Base-by-base conservation (phyloP, 1,284 basidiomycete species). In the Puccinia hordei region DNA sequence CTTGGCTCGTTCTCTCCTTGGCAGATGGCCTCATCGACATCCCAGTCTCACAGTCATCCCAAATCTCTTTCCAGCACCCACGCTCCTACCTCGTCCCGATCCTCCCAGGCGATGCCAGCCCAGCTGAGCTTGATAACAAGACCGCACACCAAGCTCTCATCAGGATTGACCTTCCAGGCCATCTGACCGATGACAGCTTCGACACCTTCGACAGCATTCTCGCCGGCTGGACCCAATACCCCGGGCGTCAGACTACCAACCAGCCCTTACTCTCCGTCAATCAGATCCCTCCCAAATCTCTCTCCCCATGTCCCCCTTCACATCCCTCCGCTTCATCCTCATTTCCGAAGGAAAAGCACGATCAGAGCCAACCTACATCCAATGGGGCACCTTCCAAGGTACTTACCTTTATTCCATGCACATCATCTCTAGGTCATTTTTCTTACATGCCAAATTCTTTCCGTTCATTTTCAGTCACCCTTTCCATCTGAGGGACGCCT, bases 171-270 rank as follows among this genome's bases (percentile, higher is more conserved):
- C 19, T 73, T 35, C 30, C 33, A 4, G 22, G 35, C 38, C 55
- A 53, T 61, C 6, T 63, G 3, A 8, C 55, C 30, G 55, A 72
- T 30, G 68, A 80, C 51, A 46, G 33, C 17, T 1, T 73, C 33
- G 77, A 80, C 44, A 72, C 69, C 22, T 44, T 80, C 33, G 77
- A 80, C 61, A 53, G 55, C 35, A 80, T 80, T 44, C 59, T 80
- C 15, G 38, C 68, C 17, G 46, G 55, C 51, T 80, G 55, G 53
- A 72, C 77, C 35, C n/a, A 46, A 44, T 80, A 49, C 55, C n/a
- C 69, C n/a, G 77, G 68, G 17, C 33, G 41, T 61, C 33, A 30
- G 3, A 4, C 46, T 38, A 30, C 59, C 24, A 76, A 33, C 33
- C 51, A 55, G 46, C n/a, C 13, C 33, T 19, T 59, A 24, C 44